phyloP scores from a whole-genome alignment of 108 stramenopile species.

The Chaetoceros muelleri region DNA sequence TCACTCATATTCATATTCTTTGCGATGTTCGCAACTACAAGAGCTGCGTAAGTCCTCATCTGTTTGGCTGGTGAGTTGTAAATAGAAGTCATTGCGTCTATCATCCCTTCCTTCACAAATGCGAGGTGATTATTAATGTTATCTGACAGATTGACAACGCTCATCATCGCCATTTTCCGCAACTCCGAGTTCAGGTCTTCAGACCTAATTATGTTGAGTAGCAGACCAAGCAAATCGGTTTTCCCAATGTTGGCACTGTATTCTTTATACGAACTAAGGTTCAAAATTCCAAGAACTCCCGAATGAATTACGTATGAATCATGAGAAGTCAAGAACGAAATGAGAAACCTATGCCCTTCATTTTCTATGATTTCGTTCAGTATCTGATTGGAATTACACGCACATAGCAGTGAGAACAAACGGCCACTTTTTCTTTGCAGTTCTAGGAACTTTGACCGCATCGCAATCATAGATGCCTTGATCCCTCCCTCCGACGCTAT shows the following conservation, averaged over 20 bases:
- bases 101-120: constrained; percentile 61
- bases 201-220: constrained; percentile 60
- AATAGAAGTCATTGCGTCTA: constrained; percentile 69
- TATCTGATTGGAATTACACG: constrained; percentile 26
- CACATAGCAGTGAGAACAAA: constrained; percentile 58
- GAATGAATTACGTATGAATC: constrained; percentile 63
- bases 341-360: constrained; percentile 61
- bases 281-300: constrained; percentile 71
- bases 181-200: constrained; percentile 69
- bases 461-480: constrained; percentile 51
- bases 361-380: constrained; percentile 35
- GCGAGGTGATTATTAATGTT: constrained; percentile 52
- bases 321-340: constrained; percentile 67
- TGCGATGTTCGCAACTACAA: constrained; percentile 64
- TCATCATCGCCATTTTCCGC: constrained; percentile 59
- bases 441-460: constrained; percentile 70
- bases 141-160: constrained; percentile 67
- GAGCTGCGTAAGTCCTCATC: constrained; percentile 74
- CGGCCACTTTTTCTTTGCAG: constrained; percentile 78
- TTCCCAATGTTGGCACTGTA: constrained; percentile 49
- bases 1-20: constrained; percentile 65
- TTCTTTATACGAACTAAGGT: constrained; percentile 52
- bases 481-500: constrained; percentile 63
- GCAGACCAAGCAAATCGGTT: constrained; percentile 64
- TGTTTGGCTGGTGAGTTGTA: constrained; percentile 58